Evolutionary conservation across 257 asterid genomes (phyloP), one percentile per base, ranked within the genome.

Genomic region (Nicotiana paniculata): DNA sequence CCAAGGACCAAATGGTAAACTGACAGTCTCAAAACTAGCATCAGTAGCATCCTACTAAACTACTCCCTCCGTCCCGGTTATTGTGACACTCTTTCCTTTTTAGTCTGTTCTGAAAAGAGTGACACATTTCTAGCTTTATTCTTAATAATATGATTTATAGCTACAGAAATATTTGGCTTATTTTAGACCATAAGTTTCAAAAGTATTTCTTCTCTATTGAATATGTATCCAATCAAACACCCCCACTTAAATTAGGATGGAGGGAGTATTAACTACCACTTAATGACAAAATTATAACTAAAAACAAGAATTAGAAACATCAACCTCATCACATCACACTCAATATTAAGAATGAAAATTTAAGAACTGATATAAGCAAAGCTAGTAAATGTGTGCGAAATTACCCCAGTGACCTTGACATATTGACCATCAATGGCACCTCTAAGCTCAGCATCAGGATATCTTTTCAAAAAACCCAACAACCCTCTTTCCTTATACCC

Each of bases 381-480:
- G 21, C 12, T 46, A 75, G 63, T 3, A 28, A 13, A 48, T 13
- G 46, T 21, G 1, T 75, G 53, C 0, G 85, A 85, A 82, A 78
- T 96, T 94, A 96, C 99, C 98, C 99, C 99, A 26, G 99, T 94
- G 87, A 94, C 97, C 93, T 96, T 96, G 85, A 96, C 98, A 88
- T 80, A 90, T 91, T 96, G 97, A 46, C 98, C 99, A 88, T 94
- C 97, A 55, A 88, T 83, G 81, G 97, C 97, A 26, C 97, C 97
- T 88, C 98, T 87, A 65, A 94, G 97, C 95, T 94, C 98, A 51
- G 92, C 93, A 69, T 94, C 92, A 24, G 96, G 95, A 78, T 88
- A 88, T 53, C 88, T 88, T 75, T 82, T 87, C 86, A 94, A 66
- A 81, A 87, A 93, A 16, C 95, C 76, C 86, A 89, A 57, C 10